Percentiles rank a stretch among this genome's conserved stretches.
phyloP scores from a whole-genome alignment of 805 yeast genomes.

The Candida alai region DNA sequence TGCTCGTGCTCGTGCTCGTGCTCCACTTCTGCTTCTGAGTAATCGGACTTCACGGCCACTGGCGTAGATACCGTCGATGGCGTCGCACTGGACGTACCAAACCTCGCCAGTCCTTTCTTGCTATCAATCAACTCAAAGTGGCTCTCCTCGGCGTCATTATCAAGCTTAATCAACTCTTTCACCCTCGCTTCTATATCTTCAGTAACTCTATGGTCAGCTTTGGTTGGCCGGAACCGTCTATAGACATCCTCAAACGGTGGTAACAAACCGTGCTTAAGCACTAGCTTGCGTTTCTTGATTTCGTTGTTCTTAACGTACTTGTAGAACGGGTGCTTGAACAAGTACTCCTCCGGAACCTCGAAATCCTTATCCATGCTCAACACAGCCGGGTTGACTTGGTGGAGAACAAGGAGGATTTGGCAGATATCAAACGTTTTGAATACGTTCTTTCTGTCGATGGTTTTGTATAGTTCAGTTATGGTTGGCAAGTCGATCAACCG shows the following conservation, averaged over 20 bases:
- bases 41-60: slow-evolving; percentile 11
- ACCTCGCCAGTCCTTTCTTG: slow-evolving; percentile 33
- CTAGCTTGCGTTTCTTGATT: slow-evolving; percentile 45
- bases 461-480: slow-evolving; percentile 78
- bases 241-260: slow-evolving; percentile 73
- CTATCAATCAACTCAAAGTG: slow-evolving; percentile 69
- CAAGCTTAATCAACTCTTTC: slow-evolving; percentile 67
- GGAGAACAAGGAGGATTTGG: slow-evolving; percentile 78
- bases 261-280: slow-evolving; percentile 74
- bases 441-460: slow-evolving; percentile 84
- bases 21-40: slow-evolving; percentile 9
- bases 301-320: slow-evolving; percentile 27
- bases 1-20: slow-evolving; percentile 2
- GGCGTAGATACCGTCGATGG: slow-evolving; percentile 29
- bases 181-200: slow-evolving; percentile 77
- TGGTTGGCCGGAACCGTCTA: slow-evolving; percentile 66
- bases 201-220: slow-evolving; percentile 65
- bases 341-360: slow-evolving; percentile 33
- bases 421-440: slow-evolving; percentile 82
- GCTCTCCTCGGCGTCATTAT: slow-evolving; percentile 79
- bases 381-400: slow-evolving; percentile 39
- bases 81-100: slow-evolving; percentile 18
- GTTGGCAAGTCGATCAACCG: slow-evolving; percentile 88
- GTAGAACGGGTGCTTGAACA: slow-evolving; percentile 39
- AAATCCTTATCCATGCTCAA: slow-evolving; percentile 45